These are phyloP conservation scores for Neurospora cerealis DNA, from an alignment of 495 filamentous ascomycete genomes.

Conservation along the genomic window DNA sequence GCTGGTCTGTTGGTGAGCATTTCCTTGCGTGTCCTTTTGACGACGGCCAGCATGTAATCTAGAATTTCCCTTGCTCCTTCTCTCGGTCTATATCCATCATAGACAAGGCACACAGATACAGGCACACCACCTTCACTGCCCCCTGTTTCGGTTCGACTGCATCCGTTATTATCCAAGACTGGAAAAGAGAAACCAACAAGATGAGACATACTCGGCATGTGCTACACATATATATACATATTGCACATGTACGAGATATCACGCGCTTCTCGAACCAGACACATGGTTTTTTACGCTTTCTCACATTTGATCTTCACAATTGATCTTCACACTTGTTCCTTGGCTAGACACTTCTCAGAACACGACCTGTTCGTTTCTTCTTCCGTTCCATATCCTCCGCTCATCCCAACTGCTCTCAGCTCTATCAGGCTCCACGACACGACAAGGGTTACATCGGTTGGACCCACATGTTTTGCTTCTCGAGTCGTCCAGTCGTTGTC, in stretches of 20 bases:
- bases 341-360: neutral
- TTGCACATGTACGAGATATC: neutral
- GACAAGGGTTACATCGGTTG: neutral
- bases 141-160: neutral
- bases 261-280: neutral
- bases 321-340: neutral
- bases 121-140: neutral
- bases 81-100: neutral
- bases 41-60: neutral
- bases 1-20: neutral
- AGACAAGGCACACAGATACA: neutral
- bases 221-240: neutral
- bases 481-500: neutral
- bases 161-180: neutral
- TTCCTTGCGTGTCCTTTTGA: neutral
- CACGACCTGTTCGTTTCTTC: neutral
- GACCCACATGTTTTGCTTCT: neutral
- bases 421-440: neutral
- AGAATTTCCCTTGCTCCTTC: neutral
- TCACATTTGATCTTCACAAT: neutral
- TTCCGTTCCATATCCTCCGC: neutral
- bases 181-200: neutral
- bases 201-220: neutral
- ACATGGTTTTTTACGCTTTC: neutral
- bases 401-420: neutral